A percentile compares a stretch with the other conserved stretches of the same genome.
Conservation (phyloP, 192 early-diverging fungal genomes). For the Coemansia sp. region DNA sequence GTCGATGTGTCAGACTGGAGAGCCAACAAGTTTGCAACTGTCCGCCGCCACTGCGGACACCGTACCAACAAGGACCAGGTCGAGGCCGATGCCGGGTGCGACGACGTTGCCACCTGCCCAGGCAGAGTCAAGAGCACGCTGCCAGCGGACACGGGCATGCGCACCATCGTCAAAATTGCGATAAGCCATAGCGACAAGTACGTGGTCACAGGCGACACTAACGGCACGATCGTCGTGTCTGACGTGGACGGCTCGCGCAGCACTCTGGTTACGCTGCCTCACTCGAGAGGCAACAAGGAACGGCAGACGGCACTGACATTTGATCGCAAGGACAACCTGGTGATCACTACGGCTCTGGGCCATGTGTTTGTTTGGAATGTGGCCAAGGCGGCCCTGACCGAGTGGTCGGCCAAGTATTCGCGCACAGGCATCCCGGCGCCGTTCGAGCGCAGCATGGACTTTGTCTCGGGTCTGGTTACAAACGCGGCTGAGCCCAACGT, state of each 20-base stretch:
- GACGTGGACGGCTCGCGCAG: conserved; percentile 67
- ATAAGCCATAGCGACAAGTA: conserved; percentile 79
- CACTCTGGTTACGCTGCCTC: conserved; percentile 17
- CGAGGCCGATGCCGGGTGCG: conserved; percentile 49
- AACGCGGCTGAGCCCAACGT: conserved; percentile 64
- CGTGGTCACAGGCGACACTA: conserved; percentile 77
- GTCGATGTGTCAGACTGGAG: conserved; percentile 71
- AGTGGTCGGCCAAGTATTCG: conserved; percentile 80
- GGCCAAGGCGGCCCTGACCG: conserved; percentile 62
- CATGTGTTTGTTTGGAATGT: conserved; percentile 73
- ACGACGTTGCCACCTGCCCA: conserved; percentile 50
- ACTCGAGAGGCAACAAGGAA: background rate
- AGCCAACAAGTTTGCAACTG: conserved; percentile 59
- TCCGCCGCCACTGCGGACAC: conserved; percentile 69
- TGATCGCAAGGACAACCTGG: conserved; percentile 23
- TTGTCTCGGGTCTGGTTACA: conserved; percentile 71
- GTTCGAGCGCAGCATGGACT: conserved; percentile 65
- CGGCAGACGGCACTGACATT: conserved; percentile 33
- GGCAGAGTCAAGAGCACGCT: conserved; percentile 26
- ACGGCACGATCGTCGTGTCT: conserved; percentile 71
- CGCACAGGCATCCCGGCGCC: conserved; percentile 62
- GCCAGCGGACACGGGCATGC: conserved; percentile 36
- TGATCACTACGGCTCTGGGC: conserved; percentile 67
- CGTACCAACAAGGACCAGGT: conserved; percentile 48
- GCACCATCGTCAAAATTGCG: conserved; percentile 68